phyloP scores from a whole-genome alignment of 768 basidiomycete species.

The Macrolepiota fuliginosa region DNA sequence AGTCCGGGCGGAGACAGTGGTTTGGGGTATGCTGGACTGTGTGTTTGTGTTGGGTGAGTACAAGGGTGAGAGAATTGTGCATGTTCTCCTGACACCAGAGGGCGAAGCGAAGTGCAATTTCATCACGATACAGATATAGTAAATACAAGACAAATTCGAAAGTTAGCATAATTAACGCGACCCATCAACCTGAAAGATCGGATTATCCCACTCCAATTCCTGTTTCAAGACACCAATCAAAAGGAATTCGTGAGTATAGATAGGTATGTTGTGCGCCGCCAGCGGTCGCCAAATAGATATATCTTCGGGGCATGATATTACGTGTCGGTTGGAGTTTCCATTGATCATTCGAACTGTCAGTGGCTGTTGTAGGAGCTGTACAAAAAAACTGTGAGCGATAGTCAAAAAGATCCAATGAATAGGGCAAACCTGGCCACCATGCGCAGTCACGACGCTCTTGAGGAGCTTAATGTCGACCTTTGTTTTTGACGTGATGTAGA shows the following conservation, averaged over 20 bases:
- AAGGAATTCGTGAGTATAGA: constrained; percentile 73
- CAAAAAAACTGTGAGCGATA: background rate
- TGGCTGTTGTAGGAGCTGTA: constrained; percentile 41
- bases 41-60: too few relatives aligned
- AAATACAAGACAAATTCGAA: background rate
- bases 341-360: constrained; percentile 57
- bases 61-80: too few relatives aligned
- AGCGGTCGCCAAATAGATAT: constrained; percentile 65
- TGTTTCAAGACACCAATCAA: constrained; percentile 65
- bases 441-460: constrained; percentile 64
- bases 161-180: background rate
- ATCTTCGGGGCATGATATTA: constrained; percentile 70
- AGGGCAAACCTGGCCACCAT: constrained; percentile 65
- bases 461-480: constrained; percentile 56
- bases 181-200: constrained; percentile 28
- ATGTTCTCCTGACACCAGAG: too few relatives aligned
- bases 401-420: constrained; percentile 1
- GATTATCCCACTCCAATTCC: constrained; percentile 60
- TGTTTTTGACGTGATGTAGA: constrained; percentile 75
- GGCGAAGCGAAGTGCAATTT: background rate
- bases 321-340: constrained; percentile 47
- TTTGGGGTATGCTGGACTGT: too few relatives aligned
- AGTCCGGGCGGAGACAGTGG: too few relatives aligned
- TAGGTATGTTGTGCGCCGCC: constrained; percentile 38
- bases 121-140: background rate